Conservation (phyloP, 192 early-diverging fungal species). For the Podila verticillata region DNA sequence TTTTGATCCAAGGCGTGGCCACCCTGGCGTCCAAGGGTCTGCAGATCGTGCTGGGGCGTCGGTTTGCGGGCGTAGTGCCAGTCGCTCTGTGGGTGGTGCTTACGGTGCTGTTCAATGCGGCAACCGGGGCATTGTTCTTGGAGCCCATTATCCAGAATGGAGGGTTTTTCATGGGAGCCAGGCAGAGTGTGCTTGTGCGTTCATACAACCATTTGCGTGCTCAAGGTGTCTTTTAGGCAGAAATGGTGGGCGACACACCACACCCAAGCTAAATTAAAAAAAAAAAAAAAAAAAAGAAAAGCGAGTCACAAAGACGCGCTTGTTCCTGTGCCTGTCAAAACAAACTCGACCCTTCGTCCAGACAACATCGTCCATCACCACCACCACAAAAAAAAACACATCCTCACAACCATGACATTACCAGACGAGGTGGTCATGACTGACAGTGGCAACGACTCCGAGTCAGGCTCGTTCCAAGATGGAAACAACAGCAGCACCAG, state of each 20-base stretch:
- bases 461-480: conserved; percentile 28
- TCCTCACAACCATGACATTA: conserved; percentile 22
- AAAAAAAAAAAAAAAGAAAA: too few species aligned
- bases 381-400: background rate
- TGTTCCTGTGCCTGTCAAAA: too few species aligned
- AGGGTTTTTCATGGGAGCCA: conserved; percentile 21
- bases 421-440: conserved; percentile 44
- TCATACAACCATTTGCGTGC: conserved; percentile 35
- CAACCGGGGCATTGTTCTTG: conserved; percentile 25
- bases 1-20: conserved; percentile 32
- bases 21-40: conserved; percentile 36
- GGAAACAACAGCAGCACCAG: background rate
- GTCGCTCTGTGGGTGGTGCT: conserved; percentile 12
- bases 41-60: conserved; percentile 15
- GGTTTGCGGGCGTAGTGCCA: background rate
- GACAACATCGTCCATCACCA: too few species aligned
- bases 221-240: conserved; percentile 24
- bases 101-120: conserved; percentile 31
- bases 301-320: too few species aligned
- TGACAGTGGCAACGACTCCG: conserved; percentile 50
- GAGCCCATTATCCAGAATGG: conserved; percentile 28
- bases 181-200: conserved; percentile 30
- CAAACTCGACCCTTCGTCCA: too few species aligned
- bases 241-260: too few species aligned
- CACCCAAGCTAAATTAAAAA: too few species aligned